phyloP scores from a whole-genome alignment of 225 moss, liverwort and hornwort species.

The Bryoerythrophyllum caledonicum region DNA sequence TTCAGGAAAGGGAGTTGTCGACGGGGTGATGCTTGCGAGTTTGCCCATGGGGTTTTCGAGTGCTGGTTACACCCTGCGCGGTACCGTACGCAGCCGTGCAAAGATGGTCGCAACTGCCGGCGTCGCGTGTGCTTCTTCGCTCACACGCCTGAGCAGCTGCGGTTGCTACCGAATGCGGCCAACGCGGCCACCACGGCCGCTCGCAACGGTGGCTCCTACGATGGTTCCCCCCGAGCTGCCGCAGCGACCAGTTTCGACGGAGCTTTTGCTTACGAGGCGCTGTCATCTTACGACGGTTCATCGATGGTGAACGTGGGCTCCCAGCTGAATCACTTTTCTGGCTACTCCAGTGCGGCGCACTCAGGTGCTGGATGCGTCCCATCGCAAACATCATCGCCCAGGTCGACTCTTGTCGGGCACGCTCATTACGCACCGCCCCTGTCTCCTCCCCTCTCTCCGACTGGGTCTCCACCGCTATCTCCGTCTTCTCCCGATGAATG shows the following conservation, averaged over 20 bases:
- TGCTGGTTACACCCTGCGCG: constrained; percentile 98
- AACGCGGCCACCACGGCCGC: constrained; percentile 83
- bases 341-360: constrained; percentile 44
- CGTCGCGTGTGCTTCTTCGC: constrained; percentile 97
- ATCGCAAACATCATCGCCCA: constrained; percentile 85
- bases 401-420: constrained; percentile 90
- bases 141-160: constrained; percentile 91
- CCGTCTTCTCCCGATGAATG: constrained; percentile 76
- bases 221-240: constrained; percentile 68
- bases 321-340: constrained; percentile 49
- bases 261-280: constrained; percentile 64
- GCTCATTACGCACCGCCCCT: constrained; percentile 76
- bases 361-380: constrained; percentile 60
- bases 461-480: constrained; percentile 82
- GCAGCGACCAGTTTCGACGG: constrained; percentile 77
- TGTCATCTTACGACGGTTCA: constrained; percentile 59
- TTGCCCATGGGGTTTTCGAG: constrained; percentile 95
- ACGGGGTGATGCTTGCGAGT: constrained; percentile 95
- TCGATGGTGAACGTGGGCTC: constrained; percentile 63
- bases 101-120: constrained; percentile 95
- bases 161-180: constrained; percentile 84
- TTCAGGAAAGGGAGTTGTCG: constrained; percentile 95
- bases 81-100: constrained; percentile 94
- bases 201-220: constrained; percentile 70
- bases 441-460: constrained; percentile 82